Evolutionary conservation across 1,284 basidiomycete genomes (phyloP), one percentile per base, ranked within the genome.

Genomic region (Malassezia equina): DNA sequence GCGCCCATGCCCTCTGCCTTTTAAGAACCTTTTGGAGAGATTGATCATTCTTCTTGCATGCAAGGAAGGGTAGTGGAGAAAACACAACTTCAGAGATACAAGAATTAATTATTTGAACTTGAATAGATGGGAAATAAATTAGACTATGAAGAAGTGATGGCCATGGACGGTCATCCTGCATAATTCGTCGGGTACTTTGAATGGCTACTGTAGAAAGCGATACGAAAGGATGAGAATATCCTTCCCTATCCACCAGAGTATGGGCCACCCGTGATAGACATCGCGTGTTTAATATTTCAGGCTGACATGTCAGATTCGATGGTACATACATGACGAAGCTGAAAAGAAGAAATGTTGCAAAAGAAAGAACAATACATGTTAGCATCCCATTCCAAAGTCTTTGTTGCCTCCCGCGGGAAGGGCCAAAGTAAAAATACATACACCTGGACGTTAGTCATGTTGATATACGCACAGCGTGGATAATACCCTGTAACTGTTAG

Each of bases 251-350:
- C 7, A 39, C 19, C 21, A 19, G 17, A 9, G 19, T 9, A 39
- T 21, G 9, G 9, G 36, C 19, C 19, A 21, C 36, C 36, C 17
- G 15, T 21, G 15, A 12, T 5, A 15, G 23, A 9, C 4, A 21
- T 7, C 19, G 7, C 19, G 25, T 15, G 13, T n/a, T 27, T 42
- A 42, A 27, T 42, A 42, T 28, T 27, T 42, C 13, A 42, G 15
- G 12, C 41, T 42, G 41, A 4, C 23, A 5, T 3, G 41, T 42
- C 17, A 42, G 41, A 42, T n/a, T 17, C 4, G 7, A 42, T n/a
- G 15, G 12, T 13, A 56, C 54, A n/a, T 51, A 56, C 54, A 56
- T 56, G 17, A 56, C 54, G 29, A 27, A 56, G 33, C 54, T 56
- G 54, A 17, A 41, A 23, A 41, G 15, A 36, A 45, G 3, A 25